Conservation (phyloP, 106 monocot genomes). For the Alisma plantagoaquatica region DNA sequence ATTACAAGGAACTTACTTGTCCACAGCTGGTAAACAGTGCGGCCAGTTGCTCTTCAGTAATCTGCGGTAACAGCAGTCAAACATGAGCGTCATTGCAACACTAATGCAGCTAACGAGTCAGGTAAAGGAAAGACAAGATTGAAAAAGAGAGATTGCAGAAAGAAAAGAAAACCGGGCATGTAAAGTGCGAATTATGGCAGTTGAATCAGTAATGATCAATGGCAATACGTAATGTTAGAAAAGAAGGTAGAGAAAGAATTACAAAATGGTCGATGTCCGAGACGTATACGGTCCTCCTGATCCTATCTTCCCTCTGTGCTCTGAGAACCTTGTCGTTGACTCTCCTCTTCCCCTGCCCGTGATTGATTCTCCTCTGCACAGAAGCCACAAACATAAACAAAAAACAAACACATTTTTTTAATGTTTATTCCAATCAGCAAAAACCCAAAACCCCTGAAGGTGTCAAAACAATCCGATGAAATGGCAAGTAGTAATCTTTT, state of each 20-base stretch:
- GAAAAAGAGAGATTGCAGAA: background rate
- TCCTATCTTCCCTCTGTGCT: slow-evolving; percentile 11
- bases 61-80: too few species aligned
- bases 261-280: slow-evolving; percentile 11
- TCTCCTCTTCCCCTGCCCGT: slow-evolving; percentile 8
- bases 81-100: too few species aligned
- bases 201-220: too few species aligned
- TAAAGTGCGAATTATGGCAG: too few species aligned
- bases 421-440: background rate
- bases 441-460: background rate
- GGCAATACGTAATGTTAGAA: too few species aligned
- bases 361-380: slow-evolving; percentile 8
- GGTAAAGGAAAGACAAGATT: background rate
- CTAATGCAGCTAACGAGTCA: too few species aligned
- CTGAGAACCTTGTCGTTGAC: background rate
- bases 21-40: slow-evolving; percentile 10
- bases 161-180: background rate
- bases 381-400: background rate
- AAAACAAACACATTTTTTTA: slow-evolving; percentile 1
- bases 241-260: background rate
- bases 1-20: slow-evolving; percentile 10
- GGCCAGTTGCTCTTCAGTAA: slow-evolving; percentile 17
- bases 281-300: slow-evolving; percentile 13
- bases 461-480: background rate
- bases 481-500: slow-evolving; percentile 3